These are phyloP conservation scores for Boletus rubescentipes DNA, from an alignment of 768 basidiomycete genomes.

Conservation along the genomic window DNA sequence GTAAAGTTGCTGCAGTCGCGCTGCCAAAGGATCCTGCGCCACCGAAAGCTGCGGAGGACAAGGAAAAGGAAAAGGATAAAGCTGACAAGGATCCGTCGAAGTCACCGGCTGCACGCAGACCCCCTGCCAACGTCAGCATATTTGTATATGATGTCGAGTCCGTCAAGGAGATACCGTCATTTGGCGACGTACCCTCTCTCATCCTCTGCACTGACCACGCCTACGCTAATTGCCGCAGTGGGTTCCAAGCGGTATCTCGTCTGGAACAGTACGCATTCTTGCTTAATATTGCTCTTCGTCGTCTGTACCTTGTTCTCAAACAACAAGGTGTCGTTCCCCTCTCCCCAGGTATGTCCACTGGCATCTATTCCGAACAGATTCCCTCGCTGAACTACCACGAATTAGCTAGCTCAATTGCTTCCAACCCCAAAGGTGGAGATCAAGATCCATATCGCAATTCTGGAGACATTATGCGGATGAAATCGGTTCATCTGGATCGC, in stretches of 20 bases:
- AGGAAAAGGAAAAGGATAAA: conserved; percentile 41
- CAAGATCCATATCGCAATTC: conserved; percentile 85
- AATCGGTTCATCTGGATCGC: conserved; percentile 90
- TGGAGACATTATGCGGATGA: conserved; percentile 90
- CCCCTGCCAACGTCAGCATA: conserved; percentile 75
- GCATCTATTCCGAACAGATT: conserved; percentile 2
- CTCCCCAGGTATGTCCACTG: conserved; percentile 56
- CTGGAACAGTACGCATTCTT: conserved; percentile 98
- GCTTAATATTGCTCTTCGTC: conserved; percentile 89
- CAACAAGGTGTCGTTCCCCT: conserved; percentile 89
- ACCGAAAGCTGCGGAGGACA: conserved; percentile 52
- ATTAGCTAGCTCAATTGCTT: conserved; percentile 30
- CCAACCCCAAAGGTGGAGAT: conserved; percentile 39
- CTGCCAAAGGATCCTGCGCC: conserved; percentile 54
- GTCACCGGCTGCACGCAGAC: conserved; percentile 62
- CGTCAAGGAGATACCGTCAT: conserved; percentile 63
- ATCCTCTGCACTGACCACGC: conserved; percentile 81
- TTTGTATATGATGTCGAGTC: conserved; percentile 80
- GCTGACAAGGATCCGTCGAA: conserved; percentile 51
- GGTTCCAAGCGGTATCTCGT: conserved; percentile 90
- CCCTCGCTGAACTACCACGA: conserved; percentile 10
- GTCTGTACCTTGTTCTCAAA: conserved; percentile 84
- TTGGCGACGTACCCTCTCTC: conserved; percentile 69
- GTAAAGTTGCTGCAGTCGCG: conserved; percentile 68
- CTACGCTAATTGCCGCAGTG: conserved; percentile 60